Base-by-base conservation (phyloP, 805 yeast genomes). In the Saccharomyces paradoxus region DNA sequence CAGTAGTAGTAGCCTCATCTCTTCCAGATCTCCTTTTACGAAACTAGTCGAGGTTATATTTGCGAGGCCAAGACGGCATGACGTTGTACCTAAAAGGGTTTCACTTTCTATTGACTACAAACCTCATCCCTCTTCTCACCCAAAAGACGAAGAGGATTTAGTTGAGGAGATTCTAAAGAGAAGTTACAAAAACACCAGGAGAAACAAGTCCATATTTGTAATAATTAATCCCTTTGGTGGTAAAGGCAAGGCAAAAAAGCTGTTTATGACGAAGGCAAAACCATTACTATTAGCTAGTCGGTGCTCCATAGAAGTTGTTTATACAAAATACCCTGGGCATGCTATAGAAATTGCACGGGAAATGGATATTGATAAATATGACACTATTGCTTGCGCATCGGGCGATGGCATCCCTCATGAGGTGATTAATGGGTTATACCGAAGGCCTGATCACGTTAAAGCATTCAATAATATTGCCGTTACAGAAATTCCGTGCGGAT, bases 321-420 rank as follows among this genome's bases (percentile, higher is more conserved):
- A 79, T 60, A 94, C 99, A 0, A 70, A 79, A 53, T 82, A 87
- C 66, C 67, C 74, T 46, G 79, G 79, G n/a, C 97, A 94, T 65
- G 98, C 95, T 0, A 70, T 71, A 5, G 89, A 89, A 21, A 78
- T 90, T 21, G 92, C 86, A 1, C 68, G 71, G 48, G 77, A 77
- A 2, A 58, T 86, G 60, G 79, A 82, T 57, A 62, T 81, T 7
- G 72, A 74, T 21, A 73, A 77, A 50, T 89, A 80, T 65, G 97
- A 91, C 67, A 79, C 87, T 2, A 79, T 94, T 46, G 86, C 87
- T 1, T 90, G 97, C 72, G 92, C 96, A 41, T 89, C 96, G 0
- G 99, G 99, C 4, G 99, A 94, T 71, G 99, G 99, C 9, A 82
- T 88, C 21, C 97, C 97, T 0, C 95, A 91, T 70, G 98, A 94